These are phyloP conservation scores for Yamadazyma taylorii DNA, from an alignment of 1,139 yeast species.

Conservation along the genomic window DNA sequence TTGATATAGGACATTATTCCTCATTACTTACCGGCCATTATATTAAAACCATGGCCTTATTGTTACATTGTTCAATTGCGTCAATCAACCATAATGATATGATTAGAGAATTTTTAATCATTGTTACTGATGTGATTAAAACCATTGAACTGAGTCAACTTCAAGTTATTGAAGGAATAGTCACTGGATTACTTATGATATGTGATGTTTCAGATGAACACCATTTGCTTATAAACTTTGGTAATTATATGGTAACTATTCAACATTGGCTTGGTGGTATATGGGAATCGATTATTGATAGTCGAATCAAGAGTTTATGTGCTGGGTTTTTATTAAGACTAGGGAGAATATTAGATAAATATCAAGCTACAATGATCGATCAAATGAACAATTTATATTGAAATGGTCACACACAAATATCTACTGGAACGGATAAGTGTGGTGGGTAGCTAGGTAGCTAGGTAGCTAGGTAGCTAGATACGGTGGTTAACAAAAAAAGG, in stretches of 20 bases:
- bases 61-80: constrained; percentile 61
- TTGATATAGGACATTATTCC: constrained; percentile 55
- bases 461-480: too few relatives aligned
- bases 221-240: constrained; percentile 27
- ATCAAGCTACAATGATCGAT: constrained; percentile 16
- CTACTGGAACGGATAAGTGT: too few relatives aligned
- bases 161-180: constrained; percentile 45
- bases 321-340: constrained; percentile 47
- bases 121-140: constrained; percentile 31
- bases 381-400: constrained; percentile 16
- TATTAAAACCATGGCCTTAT: constrained; percentile 54
- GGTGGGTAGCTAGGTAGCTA: too few relatives aligned
- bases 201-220: constrained; percentile 46
- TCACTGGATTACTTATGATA: constrained; percentile 48
- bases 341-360: constrained; percentile 15
- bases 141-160: constrained; percentile 26
- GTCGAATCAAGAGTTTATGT: constrained; percentile 44
- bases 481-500: too few relatives aligned
- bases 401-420: not conserved
- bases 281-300: constrained; percentile 52
- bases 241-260: constrained; percentile 31
- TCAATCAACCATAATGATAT: constrained; percentile 52
- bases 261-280: constrained; percentile 40
- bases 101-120: constrained; percentile 52
- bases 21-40: constrained; percentile 58